phyloP scores from a whole-genome alignment of 192 early-diverging fungal species.

The Coemansia sp. region DNA sequence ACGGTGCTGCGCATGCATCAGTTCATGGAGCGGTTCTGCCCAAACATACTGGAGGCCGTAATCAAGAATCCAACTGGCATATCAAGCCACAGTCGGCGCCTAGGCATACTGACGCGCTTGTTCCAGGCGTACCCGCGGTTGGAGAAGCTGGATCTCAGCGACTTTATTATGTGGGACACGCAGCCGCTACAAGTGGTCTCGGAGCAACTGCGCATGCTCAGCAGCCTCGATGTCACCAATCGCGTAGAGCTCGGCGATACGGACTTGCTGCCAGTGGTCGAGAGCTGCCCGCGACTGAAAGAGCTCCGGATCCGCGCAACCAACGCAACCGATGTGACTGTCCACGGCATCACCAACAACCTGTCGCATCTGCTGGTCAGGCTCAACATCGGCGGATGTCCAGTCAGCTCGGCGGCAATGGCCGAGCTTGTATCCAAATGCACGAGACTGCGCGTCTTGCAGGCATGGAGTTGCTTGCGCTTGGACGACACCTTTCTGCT shows the following conservation, averaged over 20 bases:
- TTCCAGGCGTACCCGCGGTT: slow-evolving; percentile 52
- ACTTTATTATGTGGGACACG: slow-evolving; percentile 57
- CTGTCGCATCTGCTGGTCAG: slow-evolving; percentile 36
- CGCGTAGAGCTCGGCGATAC: slow-evolving; percentile 51
- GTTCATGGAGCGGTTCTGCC: slow-evolving; percentile 55
- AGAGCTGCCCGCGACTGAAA: slow-evolving; percentile 39
- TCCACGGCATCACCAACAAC: slow-evolving; percentile 33
- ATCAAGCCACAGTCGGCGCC: slow-evolving; percentile 44
- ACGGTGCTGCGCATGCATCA: slow-evolving; percentile 52
- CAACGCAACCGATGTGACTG: slow-evolving; percentile 46
- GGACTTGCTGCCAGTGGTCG: slow-evolving; percentile 46
- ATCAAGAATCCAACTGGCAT: slow-evolving; percentile 49
- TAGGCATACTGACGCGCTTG: slow-evolving; percentile 38
- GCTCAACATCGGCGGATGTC: slow-evolving; percentile 51
- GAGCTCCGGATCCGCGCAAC: slow-evolving; percentile 49
- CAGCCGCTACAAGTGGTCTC: slow-evolving; percentile 45
- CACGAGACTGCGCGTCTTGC: slow-evolving; percentile 31
- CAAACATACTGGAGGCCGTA: slow-evolving; percentile 39
- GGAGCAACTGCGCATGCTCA: slow-evolving; percentile 39
- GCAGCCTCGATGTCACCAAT: slow-evolving; percentile 49
- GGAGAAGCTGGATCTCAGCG: slow-evolving; percentile 49
- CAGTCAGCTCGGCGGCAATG: slow-evolving; percentile 51
- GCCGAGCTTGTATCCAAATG: slow-evolving; percentile 44
- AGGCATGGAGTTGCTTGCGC: slow-evolving; percentile 50
- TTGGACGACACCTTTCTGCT: slow-evolving; percentile 48